Percentiles rank a stretch among this genome's conserved stretches.
phyloP scores from a whole-genome alignment of 2,329 filamentous ascomycete species.

The Cephalotrichum gorgonifer region DNA sequence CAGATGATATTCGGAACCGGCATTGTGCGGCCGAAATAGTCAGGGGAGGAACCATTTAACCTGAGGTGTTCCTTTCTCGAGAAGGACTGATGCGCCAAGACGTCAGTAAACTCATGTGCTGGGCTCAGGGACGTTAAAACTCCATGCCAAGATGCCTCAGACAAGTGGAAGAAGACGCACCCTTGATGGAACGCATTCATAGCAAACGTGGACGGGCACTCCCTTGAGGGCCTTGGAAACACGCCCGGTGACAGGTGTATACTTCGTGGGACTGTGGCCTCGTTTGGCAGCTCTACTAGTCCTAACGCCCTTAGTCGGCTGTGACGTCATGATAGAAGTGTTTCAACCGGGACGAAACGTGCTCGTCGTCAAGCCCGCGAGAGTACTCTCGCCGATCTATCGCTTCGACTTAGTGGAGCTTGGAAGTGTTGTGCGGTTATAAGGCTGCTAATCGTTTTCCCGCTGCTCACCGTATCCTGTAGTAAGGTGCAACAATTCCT shows the following conservation, averaged over 20 bases:
- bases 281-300: constrained; percentile 18
- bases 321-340: too few relatives aligned
- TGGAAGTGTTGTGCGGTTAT: too few relatives aligned
- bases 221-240: constrained; percentile 50
- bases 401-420: too few relatives aligned
- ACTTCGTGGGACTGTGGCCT: constrained; percentile 29
- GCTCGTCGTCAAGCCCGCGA: too few relatives aligned
- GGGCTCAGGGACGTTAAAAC: not conserved
- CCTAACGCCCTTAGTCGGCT: too few relatives aligned
- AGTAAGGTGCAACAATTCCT: too few relatives aligned
- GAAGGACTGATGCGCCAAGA: constrained; percentile 38
- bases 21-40: not conserved
- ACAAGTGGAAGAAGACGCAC: not conserved
- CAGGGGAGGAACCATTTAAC: constrained; percentile 24
- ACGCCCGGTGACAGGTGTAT: constrained; percentile 46
- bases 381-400: too few relatives aligned
- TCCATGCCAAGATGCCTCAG: not conserved
- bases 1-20: not conserved
- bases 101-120: constrained; percentile 5
- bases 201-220: constrained; percentile 45
- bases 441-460: too few relatives aligned
- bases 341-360: too few relatives aligned
- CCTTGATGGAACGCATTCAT: constrained; percentile 15
- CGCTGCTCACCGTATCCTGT: too few relatives aligned
- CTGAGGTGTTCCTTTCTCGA: constrained; percentile 53